These are phyloP conservation scores for Tubosaeta brunneosetosa DNA, from an alignment of 768 basidiomycete species.

Conservation along the genomic window DNA sequence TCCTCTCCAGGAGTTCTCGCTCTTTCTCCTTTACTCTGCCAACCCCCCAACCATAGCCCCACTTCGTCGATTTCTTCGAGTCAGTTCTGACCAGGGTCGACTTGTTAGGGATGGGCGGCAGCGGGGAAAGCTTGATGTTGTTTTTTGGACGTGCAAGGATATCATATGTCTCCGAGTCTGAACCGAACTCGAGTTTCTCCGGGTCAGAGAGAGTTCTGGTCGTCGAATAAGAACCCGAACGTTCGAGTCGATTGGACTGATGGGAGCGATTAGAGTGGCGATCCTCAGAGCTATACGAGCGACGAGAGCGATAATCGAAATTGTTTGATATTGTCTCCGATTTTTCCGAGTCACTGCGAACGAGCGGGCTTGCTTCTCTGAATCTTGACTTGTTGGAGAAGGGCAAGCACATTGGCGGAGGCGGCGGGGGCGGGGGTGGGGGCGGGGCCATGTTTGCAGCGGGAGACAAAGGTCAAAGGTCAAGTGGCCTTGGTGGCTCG, in stretches of 20 bases:
- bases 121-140: slow-evolving; percentile 39
- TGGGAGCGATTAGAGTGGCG: slow-evolving; percentile 20
- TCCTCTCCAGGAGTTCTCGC: slow-evolving; percentile 30
- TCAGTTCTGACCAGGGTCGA: slow-evolving; percentile 50
- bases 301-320: slow-evolving; percentile 25
- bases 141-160: slow-evolving; percentile 26
- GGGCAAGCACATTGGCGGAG: slow-evolving; percentile 58
- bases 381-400: slow-evolving; percentile 35
- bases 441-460: slow-evolving; percentile 44
- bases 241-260: slow-evolving; percentile 29
- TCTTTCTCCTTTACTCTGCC: slow-evolving; percentile 52
- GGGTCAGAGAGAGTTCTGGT: slow-evolving; percentile 37
- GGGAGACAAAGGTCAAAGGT: slow-evolving; percentile 13
- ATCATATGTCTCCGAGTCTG: slow-evolving; percentile 61
- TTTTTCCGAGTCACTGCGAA: slow-evolving; percentile 39
- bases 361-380: slow-evolving; percentile 28
- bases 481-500: slow-evolving; percentile 16
- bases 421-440: slow-evolving; percentile 45
- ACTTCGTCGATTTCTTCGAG: slow-evolving; percentile 53
- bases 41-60: slow-evolving; percentile 71
- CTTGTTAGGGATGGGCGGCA: slow-evolving; percentile 32
- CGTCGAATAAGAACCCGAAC: slow-evolving; percentile 42
- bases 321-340: slow-evolving; percentile 39
- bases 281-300: slow-evolving; percentile 24
- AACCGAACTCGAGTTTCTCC: slow-evolving; percentile 52